A percentile compares a stretch with the other conserved stretches of the same genome.
Evolutionary conservation across 225 moss, liverwort and hornwort genomes (phyloP).

Genomic region (Marchantia paleacea): DNA sequence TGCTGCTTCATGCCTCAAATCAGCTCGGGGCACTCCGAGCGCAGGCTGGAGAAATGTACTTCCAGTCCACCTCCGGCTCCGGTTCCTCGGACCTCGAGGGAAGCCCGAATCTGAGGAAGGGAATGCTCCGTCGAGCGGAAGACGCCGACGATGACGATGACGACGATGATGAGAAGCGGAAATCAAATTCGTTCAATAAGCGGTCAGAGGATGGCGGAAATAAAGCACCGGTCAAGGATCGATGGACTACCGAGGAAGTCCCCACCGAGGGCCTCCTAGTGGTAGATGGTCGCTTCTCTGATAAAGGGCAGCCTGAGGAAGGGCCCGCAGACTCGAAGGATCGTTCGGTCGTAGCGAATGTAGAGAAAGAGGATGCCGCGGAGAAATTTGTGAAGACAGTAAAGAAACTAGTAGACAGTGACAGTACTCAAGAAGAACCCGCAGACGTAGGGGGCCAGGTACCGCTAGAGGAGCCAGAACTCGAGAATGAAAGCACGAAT

Average conservation of each 20-base stretch:
- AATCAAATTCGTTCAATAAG: neutral
- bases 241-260: neutral
- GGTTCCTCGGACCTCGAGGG: neutral
- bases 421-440: neutral
- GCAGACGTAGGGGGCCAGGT: neutral
- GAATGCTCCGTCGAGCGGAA: neutral
- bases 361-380: neutral
- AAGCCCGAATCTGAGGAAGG: neutral
- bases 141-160: neutral
- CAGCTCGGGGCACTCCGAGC: constrained; percentile 29
- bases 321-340: neutral
- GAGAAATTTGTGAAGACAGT: neutral
- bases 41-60: constrained; percentile 32
- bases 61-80: neutral
- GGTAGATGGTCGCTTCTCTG: neutral
- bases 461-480: neutral
- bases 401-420: neutral
- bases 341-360: neutral
- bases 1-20: constrained; percentile 31
- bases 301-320: neutral
- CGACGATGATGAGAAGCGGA: neutral
- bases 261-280: neutral
- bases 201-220: neutral
- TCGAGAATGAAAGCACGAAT: too few species aligned
- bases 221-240: neutral